phyloP scores from a whole-genome alignment of 176 grass and related monocot genomes.

The Ensete glaucum region DNA sequence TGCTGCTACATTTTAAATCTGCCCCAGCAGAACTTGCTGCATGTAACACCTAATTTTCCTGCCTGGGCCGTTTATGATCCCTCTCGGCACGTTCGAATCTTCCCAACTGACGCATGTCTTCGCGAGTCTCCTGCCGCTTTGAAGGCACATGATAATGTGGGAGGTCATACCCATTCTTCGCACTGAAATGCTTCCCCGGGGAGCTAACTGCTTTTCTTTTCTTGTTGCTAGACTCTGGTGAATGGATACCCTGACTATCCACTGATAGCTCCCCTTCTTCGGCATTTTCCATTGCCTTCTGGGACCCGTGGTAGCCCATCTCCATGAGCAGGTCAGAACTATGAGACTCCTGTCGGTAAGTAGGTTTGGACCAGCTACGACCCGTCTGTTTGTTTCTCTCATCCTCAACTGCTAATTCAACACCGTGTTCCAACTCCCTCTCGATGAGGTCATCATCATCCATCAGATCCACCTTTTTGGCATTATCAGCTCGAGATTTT shows the following conservation, averaged over 20 bases:
- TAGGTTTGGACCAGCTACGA: background rate
- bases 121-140: background rate
- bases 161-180: background rate
- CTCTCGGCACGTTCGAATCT: slow-evolving; percentile 9
- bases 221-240: background rate
- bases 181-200: slow-evolving; percentile 1
- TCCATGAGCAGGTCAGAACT: background rate
- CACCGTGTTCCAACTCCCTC: slow-evolving; percentile 80
- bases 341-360: background rate
- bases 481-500: slow-evolving; percentile 36
- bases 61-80: slow-evolving; percentile 4
- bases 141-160: background rate
- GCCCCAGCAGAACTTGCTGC: no score
- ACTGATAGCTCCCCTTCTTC: slow-evolving; percentile 18
- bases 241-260: slow-evolving; percentile 10
- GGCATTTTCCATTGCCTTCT: background rate
- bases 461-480: slow-evolving; percentile 47
- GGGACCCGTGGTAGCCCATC: background rate
- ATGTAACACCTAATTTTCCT: background rate
- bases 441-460: slow-evolving; percentile 66
- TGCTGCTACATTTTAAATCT: no score
- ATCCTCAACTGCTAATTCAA: slow-evolving; percentile 54
- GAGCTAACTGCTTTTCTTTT: slow-evolving; percentile 3
- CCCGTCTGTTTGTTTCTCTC: slow-evolving; percentile 11
- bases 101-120: background rate